phyloP scores from a whole-genome alignment of 805 yeast genomes.

The Starmerella tilneyi region DNA sequence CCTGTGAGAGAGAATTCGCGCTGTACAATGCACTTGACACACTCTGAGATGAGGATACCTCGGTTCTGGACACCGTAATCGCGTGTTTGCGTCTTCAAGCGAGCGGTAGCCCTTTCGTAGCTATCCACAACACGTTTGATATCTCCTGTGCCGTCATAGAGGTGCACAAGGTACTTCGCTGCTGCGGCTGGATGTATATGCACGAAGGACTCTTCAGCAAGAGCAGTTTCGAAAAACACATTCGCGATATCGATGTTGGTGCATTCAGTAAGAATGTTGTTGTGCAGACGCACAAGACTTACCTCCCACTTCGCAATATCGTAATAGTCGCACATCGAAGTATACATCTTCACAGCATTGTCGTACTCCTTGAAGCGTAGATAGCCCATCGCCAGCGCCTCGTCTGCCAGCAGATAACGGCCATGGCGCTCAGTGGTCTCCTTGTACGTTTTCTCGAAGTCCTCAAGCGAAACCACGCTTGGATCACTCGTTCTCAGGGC shows the following conservation, averaged over 20 bases:
- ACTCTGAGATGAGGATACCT: constrained; percentile 18
- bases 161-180: constrained; percentile 18
- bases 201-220: constrained; percentile 14
- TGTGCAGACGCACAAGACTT: constrained; percentile 23
- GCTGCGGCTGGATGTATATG: constrained; percentile 26
- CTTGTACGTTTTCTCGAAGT: constrained; percentile 20
- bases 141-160: constrained; percentile 14
- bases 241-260: constrained; percentile 19
- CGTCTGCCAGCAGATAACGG: constrained; percentile 22
- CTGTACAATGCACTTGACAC: constrained; percentile 13
- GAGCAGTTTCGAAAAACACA: constrained; percentile 23
- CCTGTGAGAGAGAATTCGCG: constrained; percentile 19
- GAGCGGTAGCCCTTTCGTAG: constrained; percentile 13
- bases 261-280: constrained; percentile 23
- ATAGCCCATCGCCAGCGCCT: constrained; percentile 22
- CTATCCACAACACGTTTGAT: constrained; percentile 13
- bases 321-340: constrained; percentile 20
- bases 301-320: constrained; percentile 13
- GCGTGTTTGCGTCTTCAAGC: constrained; percentile 10
- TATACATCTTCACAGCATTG: constrained; percentile 23
- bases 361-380: constrained; percentile 18
- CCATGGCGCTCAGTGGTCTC: constrained; percentile 22
- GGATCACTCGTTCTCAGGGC: constrained; percentile 24
- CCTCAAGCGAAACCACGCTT: constrained; percentile 20
- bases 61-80: constrained; percentile 12